These are phyloP conservation scores for Pulveroboletus sp. DNA, from an alignment of 1,284 basidiomycete species.

Conservation along the genomic window DNA sequence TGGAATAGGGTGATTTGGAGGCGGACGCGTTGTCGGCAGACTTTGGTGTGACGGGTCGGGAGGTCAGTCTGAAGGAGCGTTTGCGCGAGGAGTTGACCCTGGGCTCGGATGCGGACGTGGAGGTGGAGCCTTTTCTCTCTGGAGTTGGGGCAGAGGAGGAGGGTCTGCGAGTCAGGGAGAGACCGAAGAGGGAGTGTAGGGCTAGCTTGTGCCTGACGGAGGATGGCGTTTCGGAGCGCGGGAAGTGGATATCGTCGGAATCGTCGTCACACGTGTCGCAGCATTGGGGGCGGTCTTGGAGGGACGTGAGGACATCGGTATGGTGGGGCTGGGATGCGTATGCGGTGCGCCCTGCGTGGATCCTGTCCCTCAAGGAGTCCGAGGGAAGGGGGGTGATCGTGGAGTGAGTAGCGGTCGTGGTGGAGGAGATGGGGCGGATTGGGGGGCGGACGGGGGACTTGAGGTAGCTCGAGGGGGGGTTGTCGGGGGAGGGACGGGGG, in stretches of 20 bases:
- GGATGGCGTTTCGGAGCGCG: slow-evolving; percentile 36
- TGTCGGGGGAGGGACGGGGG: slow-evolving; percentile 11
- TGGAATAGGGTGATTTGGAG: slow-evolving; percentile 26
- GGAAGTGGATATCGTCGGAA: slow-evolving; percentile 22
- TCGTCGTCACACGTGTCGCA: slow-evolving; percentile 23
- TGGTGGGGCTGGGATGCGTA: slow-evolving; percentile 19
- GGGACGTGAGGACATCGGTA: slow-evolving; percentile 13
- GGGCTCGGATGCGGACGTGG: slow-evolving; percentile 26
- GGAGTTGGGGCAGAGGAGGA: slow-evolving; percentile 34
- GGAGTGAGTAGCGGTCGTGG: slow-evolving; percentile 57
- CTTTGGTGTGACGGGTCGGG: slow-evolving; percentile 38
- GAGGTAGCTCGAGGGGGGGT: slow-evolving; percentile 25
- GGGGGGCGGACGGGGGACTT: slow-evolving; percentile 53
- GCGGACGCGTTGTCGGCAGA: slow-evolving; percentile 25
- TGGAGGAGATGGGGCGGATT: slow-evolving; percentile 64
- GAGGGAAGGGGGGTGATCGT: slow-evolving; percentile 57
- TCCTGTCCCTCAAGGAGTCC: slow-evolving; percentile 35
- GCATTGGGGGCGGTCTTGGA: slow-evolving; percentile 26
- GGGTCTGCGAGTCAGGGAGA: slow-evolving; percentile 44
- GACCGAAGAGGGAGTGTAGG: slow-evolving; percentile 54
- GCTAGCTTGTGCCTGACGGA: slow-evolving; percentile 28
- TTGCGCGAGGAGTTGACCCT: slow-evolving; percentile 22
- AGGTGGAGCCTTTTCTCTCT: slow-evolving; percentile 29
- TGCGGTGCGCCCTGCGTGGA: slow-evolving; percentile 15
- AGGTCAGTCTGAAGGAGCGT: slow-evolving; percentile 37